These are phyloP conservation scores for Nakazawaea peltata DNA, from an alignment of 805 yeast species.

Conservation along the genomic window DNA sequence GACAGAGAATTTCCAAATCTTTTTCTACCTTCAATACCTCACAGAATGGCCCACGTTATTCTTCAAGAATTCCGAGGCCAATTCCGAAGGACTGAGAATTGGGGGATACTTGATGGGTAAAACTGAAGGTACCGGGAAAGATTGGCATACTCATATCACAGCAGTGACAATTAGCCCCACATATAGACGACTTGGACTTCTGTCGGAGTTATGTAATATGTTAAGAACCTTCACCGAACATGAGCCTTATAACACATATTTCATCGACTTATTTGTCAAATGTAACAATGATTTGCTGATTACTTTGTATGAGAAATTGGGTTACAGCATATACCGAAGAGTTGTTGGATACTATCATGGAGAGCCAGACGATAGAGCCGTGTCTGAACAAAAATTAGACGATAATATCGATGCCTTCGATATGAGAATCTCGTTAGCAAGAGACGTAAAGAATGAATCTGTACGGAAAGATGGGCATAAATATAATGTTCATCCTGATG, in stretches of 20 bases:
- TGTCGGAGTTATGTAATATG: conserved; percentile 67
- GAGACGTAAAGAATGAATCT: conserved; percentile 48
- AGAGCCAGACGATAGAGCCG: conserved; percentile 44
- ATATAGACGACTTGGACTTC: conserved; percentile 80
- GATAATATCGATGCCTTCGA: conserved; percentile 86
- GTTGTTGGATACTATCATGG: conserved; percentile 73
- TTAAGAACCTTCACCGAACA: conserved; percentile 67
- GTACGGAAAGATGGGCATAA: conserved; percentile 54
- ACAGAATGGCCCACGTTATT: conserved; percentile 83
- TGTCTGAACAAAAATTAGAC: conserved; percentile 34
- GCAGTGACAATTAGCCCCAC: conserved; percentile 87
- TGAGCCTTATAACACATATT: conserved; percentile 71
- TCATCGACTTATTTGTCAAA: conserved; percentile 86
- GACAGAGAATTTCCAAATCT: conserved; percentile 84
- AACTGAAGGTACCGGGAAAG: conserved; percentile 76
- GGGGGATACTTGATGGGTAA: conserved; percentile 93
- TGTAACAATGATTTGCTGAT: conserved; percentile 78
- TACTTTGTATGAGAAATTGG: conserved; percentile 75
- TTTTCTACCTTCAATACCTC: conserved; percentile 78
- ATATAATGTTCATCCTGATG: conserved; percentile 56
- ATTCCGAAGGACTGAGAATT: conserved; percentile 10
- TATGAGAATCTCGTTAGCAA: conserved; percentile 59
- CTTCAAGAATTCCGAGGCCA: conserved; percentile 48
- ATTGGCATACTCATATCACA: conserved; percentile 96
- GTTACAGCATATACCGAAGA: conserved; percentile 76